Evolutionary conservation across 1,284 basidiomycete species (phyloP).

Genomic region (Stygiomarasmius scandens): DNA sequence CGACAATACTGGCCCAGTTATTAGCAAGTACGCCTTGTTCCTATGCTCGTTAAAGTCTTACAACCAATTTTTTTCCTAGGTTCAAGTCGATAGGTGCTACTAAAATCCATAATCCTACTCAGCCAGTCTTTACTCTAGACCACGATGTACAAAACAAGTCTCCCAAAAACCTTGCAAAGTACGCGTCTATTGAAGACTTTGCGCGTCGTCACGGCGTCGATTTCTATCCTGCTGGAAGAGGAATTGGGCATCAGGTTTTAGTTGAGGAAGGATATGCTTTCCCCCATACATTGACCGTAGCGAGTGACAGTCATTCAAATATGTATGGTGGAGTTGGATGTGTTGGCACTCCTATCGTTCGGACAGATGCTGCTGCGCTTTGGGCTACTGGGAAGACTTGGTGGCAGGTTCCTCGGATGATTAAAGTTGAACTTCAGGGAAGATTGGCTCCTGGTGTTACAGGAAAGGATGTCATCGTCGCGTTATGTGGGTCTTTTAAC

Average conservation of each 20-base stretch:
- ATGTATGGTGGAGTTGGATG: constrained; percentile 99
- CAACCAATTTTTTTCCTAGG: constrained; percentile 44
- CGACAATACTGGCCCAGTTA: constrained; percentile 98
- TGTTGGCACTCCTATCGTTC: constrained; percentile 94
- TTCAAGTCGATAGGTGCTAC: constrained; percentile 96
- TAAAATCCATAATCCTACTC: constrained; percentile 78
- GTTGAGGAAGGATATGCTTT: constrained; percentile 97
- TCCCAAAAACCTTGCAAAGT: constrained; percentile 92
- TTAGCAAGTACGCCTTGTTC: constrained; percentile 75
- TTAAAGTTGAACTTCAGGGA: constrained; percentile 92
- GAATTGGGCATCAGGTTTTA: constrained; percentile 97
- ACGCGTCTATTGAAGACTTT: constrained; percentile 90
- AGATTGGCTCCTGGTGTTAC: constrained; percentile 87
- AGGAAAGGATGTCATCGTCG: constrained; percentile 98
- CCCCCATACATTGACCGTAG: constrained; percentile 90
- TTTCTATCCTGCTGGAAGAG: constrained; percentile 96
- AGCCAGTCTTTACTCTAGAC: constrained; percentile 95
- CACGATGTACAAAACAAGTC: constrained; percentile 99
- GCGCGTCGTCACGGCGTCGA: constrained; percentile 87
- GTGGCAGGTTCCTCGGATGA: constrained; percentile 99
- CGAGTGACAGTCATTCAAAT: constrained; percentile 97
- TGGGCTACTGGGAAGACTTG: constrained; percentile 99
- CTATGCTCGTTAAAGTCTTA: constrained; percentile 4
- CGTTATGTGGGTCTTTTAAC: constrained; percentile 96
- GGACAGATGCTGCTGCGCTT: constrained; percentile 91